Evolutionary conservation across 768 basidiomycete species (phyloP).

Genomic region (Hygrocybe punicea): DNA sequence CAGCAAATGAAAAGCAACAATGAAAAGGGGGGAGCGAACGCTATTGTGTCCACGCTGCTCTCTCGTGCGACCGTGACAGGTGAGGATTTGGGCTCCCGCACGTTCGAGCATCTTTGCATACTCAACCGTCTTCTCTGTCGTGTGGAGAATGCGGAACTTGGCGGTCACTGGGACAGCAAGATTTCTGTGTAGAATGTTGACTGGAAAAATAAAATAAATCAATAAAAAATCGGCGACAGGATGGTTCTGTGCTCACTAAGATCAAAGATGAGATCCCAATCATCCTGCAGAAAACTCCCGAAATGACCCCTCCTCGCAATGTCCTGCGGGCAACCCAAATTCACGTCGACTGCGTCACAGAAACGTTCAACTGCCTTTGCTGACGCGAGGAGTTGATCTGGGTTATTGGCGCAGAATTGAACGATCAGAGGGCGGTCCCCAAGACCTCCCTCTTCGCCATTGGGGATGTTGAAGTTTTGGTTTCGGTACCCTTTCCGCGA

Average conservation of each 20-base stretch:
- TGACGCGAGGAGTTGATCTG: constrained; percentile 69
- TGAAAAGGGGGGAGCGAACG: constrained; percentile 34
- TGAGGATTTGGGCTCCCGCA: constrained; percentile 92
- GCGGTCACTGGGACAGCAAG: constrained; percentile 92
- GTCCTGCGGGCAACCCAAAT: constrained; percentile 92
- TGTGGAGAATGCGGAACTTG: constrained; percentile 90
- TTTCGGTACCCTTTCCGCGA: constrained; percentile 55
- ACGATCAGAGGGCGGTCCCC: constrained; percentile 81
- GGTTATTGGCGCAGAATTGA: constrained; percentile 93
- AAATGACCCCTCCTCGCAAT: constrained; percentile 87
- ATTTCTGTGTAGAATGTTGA: constrained; percentile 80
- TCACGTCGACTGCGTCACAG: constrained; percentile 94
- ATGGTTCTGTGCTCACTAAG: constrained; percentile 54
- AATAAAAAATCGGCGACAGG: background rate
- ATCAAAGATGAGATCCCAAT: constrained; percentile 84
- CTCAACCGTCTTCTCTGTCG: constrained; percentile 80
- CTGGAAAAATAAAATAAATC: constrained; percentile 27
- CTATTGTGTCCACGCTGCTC: constrained; percentile 88
- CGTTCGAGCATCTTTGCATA: constrained; percentile 96
- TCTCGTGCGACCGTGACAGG: constrained; percentile 86
- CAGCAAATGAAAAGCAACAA: constrained; percentile 1
- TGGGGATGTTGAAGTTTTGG: constrained; percentile 61
- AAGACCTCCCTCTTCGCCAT: constrained; percentile 81
- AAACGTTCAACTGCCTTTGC: constrained; percentile 72
- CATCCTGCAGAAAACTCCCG: constrained; percentile 89